phyloP scores from a whole-genome alignment of 352 stramenopile genomes.

The Pseudoperonospora humuli region DNA sequence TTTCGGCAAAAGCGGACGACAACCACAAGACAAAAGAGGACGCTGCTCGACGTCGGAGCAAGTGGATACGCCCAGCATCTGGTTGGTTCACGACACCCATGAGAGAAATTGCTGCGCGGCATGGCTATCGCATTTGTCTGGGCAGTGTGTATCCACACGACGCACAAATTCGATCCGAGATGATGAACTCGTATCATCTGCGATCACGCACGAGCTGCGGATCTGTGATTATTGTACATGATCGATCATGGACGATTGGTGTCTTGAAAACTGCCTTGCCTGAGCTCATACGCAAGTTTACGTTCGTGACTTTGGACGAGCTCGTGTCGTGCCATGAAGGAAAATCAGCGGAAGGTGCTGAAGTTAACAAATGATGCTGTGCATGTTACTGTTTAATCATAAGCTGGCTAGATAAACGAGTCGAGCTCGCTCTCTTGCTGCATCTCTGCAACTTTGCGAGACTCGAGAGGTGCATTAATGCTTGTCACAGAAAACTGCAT shows the following conservation, averaged over 20 bases:
- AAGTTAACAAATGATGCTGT: neutral
- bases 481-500: too few relatives aligned
- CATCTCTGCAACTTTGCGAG: too few relatives aligned
- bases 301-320: conserved; percentile 66
- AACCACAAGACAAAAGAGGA: neutral
- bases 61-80: conserved; percentile 76
- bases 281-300: conserved; percentile 38
- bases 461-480: too few relatives aligned
- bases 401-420: conserved; percentile 14
- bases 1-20: neutral
- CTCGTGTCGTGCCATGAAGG: conserved; percentile 26
- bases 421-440: too few relatives aligned
- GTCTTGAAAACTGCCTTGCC: conserved; percentile 57
- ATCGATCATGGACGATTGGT: conserved; percentile 71
- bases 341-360: conserved; percentile 14
- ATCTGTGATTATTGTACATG: conserved; percentile 80
- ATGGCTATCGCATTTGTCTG: conserved; percentile 82
- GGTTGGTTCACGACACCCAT: conserved; percentile 82
- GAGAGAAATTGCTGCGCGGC: conserved; percentile 52
- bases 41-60: conserved; percentile 3
- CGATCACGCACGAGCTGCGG: conserved; percentile 45
- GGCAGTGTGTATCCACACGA: conserved; percentile 84
- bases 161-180: conserved; percentile 69
- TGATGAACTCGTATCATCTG: conserved; percentile 59
- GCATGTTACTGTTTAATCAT: neutral